Base-by-base conservation (phyloP, 345 rosid genomes). In the Atalantia buxifolia region DNA sequence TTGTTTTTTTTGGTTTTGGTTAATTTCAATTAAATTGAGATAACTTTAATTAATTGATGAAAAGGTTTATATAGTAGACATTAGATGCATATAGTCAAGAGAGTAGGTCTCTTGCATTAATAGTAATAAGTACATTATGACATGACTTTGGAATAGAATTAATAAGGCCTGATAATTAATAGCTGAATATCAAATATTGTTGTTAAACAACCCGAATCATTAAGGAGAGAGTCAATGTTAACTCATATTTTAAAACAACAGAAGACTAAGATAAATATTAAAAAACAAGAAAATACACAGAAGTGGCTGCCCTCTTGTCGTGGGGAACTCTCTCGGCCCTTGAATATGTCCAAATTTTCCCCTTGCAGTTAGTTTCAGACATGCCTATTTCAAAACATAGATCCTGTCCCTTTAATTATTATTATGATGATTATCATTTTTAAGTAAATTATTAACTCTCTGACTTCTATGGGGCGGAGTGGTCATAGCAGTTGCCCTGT, bases 171-270 rank as follows among this genome's bases (percentile, higher is more conserved):
- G 5, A 50, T 53, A 53, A 53, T 0, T 18, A 53, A 53, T 53
- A 53, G 57, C 22, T 53, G 3, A 53, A 30, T 57, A n/a, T 9
- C 38, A 57, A 9, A 38, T 35, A 48, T 55, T 22, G 66, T 72
- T 72, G 66, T 45, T 45, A 45, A 72, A 65, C 53, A 55, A 76
- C 73, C 79, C 5, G 13, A 71, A 65, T 71, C 25, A 57, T 81
- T 45, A 35, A 21, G 76, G 45, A 61, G 45, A 48, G 22, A 75
- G 30, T 63, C 55, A 31, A 50, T 66, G 36, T 4, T 33, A 7
- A 66, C 55, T 53, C 16, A 55, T 27, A 69, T 25, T n/a, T 69
- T 28, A 5, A 63, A 30, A 18, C 31, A 62, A 16, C 18, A 62
- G n/a, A 63, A 30, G 36, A 63, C 10, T 14, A 14, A 63, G 22